Base-by-base conservation (phyloP, 805 yeast genomes). In the Clavispora phyllophila region DNA sequence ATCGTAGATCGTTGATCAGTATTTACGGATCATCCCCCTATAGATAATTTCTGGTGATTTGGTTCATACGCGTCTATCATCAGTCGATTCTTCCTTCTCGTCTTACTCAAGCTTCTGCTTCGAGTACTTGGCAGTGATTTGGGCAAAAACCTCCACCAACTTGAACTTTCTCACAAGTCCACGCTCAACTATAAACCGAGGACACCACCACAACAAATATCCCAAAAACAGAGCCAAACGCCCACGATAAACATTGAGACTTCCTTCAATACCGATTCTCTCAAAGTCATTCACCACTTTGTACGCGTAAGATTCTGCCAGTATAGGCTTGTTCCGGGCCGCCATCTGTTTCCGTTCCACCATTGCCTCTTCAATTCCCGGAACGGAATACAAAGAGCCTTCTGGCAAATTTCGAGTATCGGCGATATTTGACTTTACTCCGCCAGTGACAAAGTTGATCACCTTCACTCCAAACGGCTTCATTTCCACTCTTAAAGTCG, bases 401-500 rank as follows among this genome's bases (percentile, higher is more conserved):
- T 60, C 60, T 3, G 86, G 84, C 27, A 84, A 58, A 0, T 78
- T 73, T 50, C 87, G 70, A 2, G 67, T 76, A 51, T 85, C 91
- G 0, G 81, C 85, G 51, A 86, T 83, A 43, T 80, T 71, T 0
- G 93, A 83, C 18, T 66, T 64, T 24, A 86, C 93, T 28, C 86
- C 91, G 24, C 95, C 95, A 8, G 93, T 85, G 32, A 84, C 62
- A 10, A 82, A 70, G 52, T 82, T 82, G 46, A 83, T 68, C 0
- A 86, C 91, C 39, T 78, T 70, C 5, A 86, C 91, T 13, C 75
- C 84, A 53, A 84, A 81, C 3, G 87, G 84, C 56, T 77, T 76
- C 73, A 86, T 58, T 60, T 86, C 95, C 20, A 81, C 56, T 40
- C 82, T 75, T 43, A 86, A 63, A 2, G 73, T 73, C 32, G 77